Evolutionary conservation across 805 yeast genomes (phyloP).

Genomic region (Torulaspora quercuum): DNA sequence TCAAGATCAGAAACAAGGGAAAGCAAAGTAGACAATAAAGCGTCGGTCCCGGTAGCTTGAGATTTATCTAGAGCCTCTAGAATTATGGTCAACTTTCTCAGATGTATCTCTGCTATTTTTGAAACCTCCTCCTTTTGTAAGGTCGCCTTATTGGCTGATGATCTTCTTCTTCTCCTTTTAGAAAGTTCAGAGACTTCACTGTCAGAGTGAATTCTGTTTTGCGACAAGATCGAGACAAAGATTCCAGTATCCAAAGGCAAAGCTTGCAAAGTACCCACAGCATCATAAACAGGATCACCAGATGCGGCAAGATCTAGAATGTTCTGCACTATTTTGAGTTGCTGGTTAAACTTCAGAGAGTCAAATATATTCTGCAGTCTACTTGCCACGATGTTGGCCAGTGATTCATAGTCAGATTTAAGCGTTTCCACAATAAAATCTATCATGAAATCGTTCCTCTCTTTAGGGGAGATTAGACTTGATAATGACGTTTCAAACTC

Average conservation of each 20-base stretch:
- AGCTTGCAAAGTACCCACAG: slow-evolving; percentile 51
- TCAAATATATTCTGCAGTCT: slow-evolving; percentile 56
- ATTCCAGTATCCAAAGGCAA: slow-evolving; percentile 52
- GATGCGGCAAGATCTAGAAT: slow-evolving; percentile 54
- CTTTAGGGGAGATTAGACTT: slow-evolving; percentile 58
- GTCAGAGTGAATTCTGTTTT: slow-evolving; percentile 53
- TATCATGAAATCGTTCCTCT: slow-evolving; percentile 53
- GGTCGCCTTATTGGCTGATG: slow-evolving; percentile 73
- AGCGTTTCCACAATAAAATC: slow-evolving; percentile 58
- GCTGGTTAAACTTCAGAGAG: slow-evolving; percentile 53
- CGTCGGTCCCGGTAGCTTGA: slow-evolving; percentile 38
- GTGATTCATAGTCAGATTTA: slow-evolving; percentile 41
- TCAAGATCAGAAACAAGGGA: slow-evolving; percentile 69
- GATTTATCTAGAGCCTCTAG: slow-evolving; percentile 70
- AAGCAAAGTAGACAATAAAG: slow-evolving; percentile 51
- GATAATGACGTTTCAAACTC: slow-evolving; percentile 58
- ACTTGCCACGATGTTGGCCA: slow-evolving; percentile 48
- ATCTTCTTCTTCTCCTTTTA: slow-evolving; percentile 74
- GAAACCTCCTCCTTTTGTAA: slow-evolving; percentile 66
- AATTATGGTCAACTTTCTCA: slow-evolving; percentile 71
- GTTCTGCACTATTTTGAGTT: slow-evolving; percentile 54
- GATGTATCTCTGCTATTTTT: slow-evolving; percentile 70
- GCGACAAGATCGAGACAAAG: slow-evolving; percentile 56
- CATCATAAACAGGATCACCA: slow-evolving; percentile 46
- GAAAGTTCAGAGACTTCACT: slow-evolving; percentile 45